Evolutionary conservation across 2,329 filamentous ascomycete species (phyloP).

Genomic region (Leptographium flavum): DNA sequence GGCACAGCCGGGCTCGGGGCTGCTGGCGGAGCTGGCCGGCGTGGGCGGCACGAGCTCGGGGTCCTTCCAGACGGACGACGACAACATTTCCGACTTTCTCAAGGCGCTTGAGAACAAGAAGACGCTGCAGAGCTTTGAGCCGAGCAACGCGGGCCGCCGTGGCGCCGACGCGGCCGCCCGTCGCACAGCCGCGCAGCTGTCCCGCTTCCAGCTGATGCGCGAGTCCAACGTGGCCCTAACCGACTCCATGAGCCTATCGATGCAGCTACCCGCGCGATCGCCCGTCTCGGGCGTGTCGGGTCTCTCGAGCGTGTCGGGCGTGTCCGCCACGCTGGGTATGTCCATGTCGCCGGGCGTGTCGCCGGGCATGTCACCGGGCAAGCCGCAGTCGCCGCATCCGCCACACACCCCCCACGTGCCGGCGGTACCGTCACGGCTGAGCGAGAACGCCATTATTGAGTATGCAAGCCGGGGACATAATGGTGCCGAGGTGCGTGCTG

Average conservation of each 20-base stretch:
- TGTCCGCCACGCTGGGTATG: slow-evolving; percentile 23
- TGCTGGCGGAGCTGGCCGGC: slow-evolving; percentile 48
- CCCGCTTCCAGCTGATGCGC: slow-evolving; percentile 75
- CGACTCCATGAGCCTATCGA: slow-evolving; percentile 84
- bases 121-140: slow-evolving; percentile 68
- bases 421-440: slow-evolving; percentile 83
- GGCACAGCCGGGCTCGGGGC: slow-evolving; percentile 61
- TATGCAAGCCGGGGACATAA: too few relatives aligned
- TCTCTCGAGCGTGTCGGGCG: slow-evolving; percentile 55
- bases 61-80: slow-evolving; percentile 62
- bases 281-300: too few relatives aligned
- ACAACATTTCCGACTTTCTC: slow-evolving; percentile 86
- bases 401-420: slow-evolving; percentile 91
- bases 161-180: slow-evolving; percentile 45
- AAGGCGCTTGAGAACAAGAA: slow-evolving; percentile 80
- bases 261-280: slow-evolving; percentile 69
- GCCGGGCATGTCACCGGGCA: slow-evolving; percentile 81
- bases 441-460: slow-evolving; percentile 74
- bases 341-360: slow-evolving; percentile 66
- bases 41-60: slow-evolving; percentile 46
- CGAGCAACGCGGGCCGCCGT: slow-evolving; percentile 38
- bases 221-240: slow-evolving; percentile 81
- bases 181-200: slow-evolving; percentile 64
- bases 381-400: too few relatives aligned
- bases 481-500: not conserved